Conservation (phyloP, 2,329 filamentous ascomycete genomes). For the Clonostachys sp. region DNA sequence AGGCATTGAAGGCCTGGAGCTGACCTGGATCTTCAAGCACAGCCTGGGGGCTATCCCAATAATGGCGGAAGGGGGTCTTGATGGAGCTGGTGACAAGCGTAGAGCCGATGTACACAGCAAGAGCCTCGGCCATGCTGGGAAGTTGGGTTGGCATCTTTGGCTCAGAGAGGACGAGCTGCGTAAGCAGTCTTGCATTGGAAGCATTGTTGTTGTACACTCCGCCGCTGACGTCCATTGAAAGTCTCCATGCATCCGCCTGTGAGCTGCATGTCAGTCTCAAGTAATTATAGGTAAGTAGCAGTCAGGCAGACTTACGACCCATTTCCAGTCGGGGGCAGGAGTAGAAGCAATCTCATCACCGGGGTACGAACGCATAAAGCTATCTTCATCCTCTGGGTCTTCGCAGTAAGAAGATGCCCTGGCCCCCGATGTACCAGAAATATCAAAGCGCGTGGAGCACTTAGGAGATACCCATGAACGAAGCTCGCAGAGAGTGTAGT, state of each 20-base stretch:
- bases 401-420: constrained; percentile 59
- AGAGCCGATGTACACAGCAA: constrained; percentile 65
- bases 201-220: constrained; percentile 52
- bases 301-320: constrained; percentile 1
- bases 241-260: constrained; percentile 48
- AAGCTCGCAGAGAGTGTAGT: constrained; percentile 66
- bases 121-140: constrained; percentile 68
- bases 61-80: constrained; percentile 56
- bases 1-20: constrained; percentile 58
- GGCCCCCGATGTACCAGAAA: constrained; percentile 53
- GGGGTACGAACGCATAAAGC: constrained; percentile 43
- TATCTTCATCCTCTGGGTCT: constrained; percentile 43
- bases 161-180: constrained; percentile 42
- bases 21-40: constrained; percentile 35
- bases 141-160: constrained; percentile 39
- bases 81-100: constrained; percentile 59
- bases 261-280: neutral
- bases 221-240: constrained; percentile 49
- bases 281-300: neutral
- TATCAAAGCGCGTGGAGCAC: constrained; percentile 61
- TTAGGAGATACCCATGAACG: constrained; percentile 57
- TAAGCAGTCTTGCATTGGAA: constrained; percentile 50
- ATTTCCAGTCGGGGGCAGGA: constrained; percentile 45
- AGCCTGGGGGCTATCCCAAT: constrained; percentile 30
- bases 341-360: constrained; percentile 19